Percentiles rank a stretch among this genome's conserved stretches.
phyloP scores from a whole-genome alignment of 805 yeast species.

The Saturnispora galanensis region DNA sequence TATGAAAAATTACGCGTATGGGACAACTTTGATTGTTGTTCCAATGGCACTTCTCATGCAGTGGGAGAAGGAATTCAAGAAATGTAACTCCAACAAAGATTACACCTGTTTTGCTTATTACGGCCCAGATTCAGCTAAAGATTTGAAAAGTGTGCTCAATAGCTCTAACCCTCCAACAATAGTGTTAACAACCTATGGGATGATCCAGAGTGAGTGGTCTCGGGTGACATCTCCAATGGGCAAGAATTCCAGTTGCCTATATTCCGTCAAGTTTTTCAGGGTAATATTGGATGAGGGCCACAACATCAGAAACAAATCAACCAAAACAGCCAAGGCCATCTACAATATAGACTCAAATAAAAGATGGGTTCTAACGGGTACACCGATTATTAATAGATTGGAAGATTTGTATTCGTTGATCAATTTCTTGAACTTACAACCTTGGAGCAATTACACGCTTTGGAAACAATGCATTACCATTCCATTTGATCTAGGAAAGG shows the following conservation, averaged over 20 bases:
- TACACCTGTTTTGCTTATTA: constrained; percentile 56
- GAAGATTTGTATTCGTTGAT: constrained; percentile 80
- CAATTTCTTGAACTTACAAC: constrained; percentile 67
- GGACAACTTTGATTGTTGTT: constrained; percentile 69
- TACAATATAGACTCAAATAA: constrained; percentile 54
- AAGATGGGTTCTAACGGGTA: constrained; percentile 85
- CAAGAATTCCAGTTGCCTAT: constrained; percentile 39
- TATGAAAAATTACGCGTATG: constrained; percentile 44
- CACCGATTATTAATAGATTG: constrained; percentile 80
- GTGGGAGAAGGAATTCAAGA: constrained; percentile 76
- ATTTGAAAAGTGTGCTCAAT: constrained; percentile 39
- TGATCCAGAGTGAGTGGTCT: constrained; percentile 68
- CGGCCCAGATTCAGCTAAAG: constrained; percentile 50
- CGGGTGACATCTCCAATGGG: constrained; percentile 16
- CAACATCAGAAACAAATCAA: constrained; percentile 66
- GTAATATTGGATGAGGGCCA: constrained; percentile 82
- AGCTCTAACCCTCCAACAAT: constrained; percentile 48
- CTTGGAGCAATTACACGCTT: constrained; percentile 77
- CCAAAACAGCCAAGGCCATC: constrained; percentile 73
- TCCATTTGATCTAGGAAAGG: constrained; percentile 65
- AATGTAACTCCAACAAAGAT: constrained; percentile 36
- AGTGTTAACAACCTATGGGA: constrained; percentile 80
- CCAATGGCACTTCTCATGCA: constrained; percentile 90
- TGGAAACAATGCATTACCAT: constrained; percentile 82
- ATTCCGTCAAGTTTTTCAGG: constrained; percentile 63